phyloP scores from a whole-genome alignment of 768 basidiomycete species.

The Lentinula detonsa region DNA sequence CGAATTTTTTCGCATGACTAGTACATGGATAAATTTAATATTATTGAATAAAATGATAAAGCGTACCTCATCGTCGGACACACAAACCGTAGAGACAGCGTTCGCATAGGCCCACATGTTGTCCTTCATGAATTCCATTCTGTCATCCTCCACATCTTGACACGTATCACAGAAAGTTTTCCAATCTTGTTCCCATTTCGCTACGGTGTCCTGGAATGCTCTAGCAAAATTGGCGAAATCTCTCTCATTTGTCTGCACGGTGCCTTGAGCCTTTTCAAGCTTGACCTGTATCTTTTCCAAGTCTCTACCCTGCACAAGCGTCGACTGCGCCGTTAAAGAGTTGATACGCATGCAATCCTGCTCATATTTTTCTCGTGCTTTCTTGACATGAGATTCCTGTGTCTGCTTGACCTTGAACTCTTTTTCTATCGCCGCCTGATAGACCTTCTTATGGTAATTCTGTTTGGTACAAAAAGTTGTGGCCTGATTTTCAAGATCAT shows the following conservation, averaged over 20 bases:
- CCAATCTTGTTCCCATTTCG: slow-evolving; percentile 93
- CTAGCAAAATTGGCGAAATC: slow-evolving; percentile 88
- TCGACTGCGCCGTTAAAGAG: slow-evolving; percentile 86
- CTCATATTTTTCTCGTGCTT: slow-evolving; percentile 93
- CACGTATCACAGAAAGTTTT: slow-evolving; percentile 90
- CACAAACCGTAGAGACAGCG: slow-evolving; percentile 92
- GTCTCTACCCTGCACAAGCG: slow-evolving; percentile 89
- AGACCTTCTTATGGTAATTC: slow-evolving; percentile 64
- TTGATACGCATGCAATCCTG: slow-evolving; percentile 90
- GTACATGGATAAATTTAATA: not conserved
- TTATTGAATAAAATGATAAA: not conserved
- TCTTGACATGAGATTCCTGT: slow-evolving; percentile 79
- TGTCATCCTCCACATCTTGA: slow-evolving; percentile 93
- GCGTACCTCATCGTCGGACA: slow-evolving; percentile 89
- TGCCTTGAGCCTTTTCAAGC: slow-evolving; percentile 86
- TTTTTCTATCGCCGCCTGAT: slow-evolving; percentile 80
- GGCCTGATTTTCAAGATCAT: slow-evolving; percentile 66
- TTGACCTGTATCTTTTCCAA: slow-evolving; percentile 85
- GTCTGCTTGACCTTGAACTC: slow-evolving; percentile 84
- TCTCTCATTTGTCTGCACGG: slow-evolving; percentile 84
- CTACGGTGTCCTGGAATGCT: slow-evolving; percentile 69
- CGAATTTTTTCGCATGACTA: slow-evolving; percentile 70
- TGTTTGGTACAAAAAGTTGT: slow-evolving; percentile 58
- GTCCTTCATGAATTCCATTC: slow-evolving; percentile 93
- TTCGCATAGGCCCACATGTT: slow-evolving; percentile 97